Evolutionary conservation across 2,329 filamentous ascomycete genomes (phyloP), one percentile per base, ranked within the genome.

Genomic region (Botrytis medusae): DNA sequence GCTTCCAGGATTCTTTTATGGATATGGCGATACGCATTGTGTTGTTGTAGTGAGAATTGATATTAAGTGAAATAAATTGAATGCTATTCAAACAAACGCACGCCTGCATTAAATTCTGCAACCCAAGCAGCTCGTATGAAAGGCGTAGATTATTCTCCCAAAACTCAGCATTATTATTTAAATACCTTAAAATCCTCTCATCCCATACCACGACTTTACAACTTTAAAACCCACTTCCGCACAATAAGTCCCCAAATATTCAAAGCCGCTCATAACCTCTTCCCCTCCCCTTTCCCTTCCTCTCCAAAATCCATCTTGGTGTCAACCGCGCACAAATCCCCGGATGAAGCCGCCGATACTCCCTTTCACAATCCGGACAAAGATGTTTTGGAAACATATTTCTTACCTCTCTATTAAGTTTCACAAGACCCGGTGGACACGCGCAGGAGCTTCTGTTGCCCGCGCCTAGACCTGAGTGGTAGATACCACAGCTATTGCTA

Each of bases 141-240:
- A n/a, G 2, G 6, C 2, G 16, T n/a, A 16, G 2, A 46, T 2
- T 54, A 16, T 54, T n/a, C 25, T n/a, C 48, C 25, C 14, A 14
- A 16, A n/a, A 5, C 12, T 54, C 25, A n/a, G 0, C 1, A 51
- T 14, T n/a, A n/a, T 6, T 0, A n/a, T 51, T 7, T n/a, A n/a
- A n/a, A n/a, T n/a, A n/a, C n/a, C n/a, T n/a, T n/a, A n/a, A n/a
- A n/a, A n/a, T n/a, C n/a, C n/a, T n/a, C n/a, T n/a, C n/a, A n/a
- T n/a, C n/a, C n/a, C n/a, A n/a, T n/a, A n/a, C n/a, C n/a, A n/a
- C n/a, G n/a, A n/a, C n/a, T n/a, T n/a, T n/a, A n/a, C n/a, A n/a
- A n/a, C n/a, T n/a, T n/a, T n/a, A n/a, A n/a, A 37, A 37, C 9
- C 1, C 37, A 8, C 37, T 37, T 37, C 37, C 8, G 37, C 37